phyloP scores from a whole-genome alignment of 2,329 filamentous ascomycete genomes.

The Pseudogymnoascus verrucosus region DNA sequence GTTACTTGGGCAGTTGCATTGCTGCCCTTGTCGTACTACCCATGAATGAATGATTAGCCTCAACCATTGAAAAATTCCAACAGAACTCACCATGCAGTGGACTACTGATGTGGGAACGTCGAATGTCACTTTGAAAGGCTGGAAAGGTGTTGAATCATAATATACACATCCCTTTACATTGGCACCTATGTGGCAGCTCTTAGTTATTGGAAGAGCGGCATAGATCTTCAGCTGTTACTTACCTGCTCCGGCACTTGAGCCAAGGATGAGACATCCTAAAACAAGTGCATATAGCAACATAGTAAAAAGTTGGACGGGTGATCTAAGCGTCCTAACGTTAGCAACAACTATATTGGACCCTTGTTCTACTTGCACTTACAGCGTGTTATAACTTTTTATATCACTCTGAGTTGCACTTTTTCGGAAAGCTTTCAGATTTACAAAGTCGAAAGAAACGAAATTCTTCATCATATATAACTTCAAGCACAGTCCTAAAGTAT shows the following conservation, averaged over 20 bases:
- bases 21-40: neutral
- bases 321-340: neutral
- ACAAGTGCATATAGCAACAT: neutral
- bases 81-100: neutral
- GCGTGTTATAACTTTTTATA: neutral
- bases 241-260: neutral
- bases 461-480: neutral
- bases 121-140: neutral
- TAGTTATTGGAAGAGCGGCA: neutral
- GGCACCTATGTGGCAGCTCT: neutral
- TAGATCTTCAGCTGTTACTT: neutral
- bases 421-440: neutral
- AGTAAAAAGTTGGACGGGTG: neutral
- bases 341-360: neutral
- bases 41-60: neutral
- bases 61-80: neutral
- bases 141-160: neutral
- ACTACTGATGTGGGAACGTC: neutral
- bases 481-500: neutral
- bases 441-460: neutral
- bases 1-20: neutral
- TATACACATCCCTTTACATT: neutral
- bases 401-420: neutral
- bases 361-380: neutral
- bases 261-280: neutral